Base-by-base conservation (phyloP, 2,329 filamentous ascomycete species). In the Cladosporium sp. region DNA sequence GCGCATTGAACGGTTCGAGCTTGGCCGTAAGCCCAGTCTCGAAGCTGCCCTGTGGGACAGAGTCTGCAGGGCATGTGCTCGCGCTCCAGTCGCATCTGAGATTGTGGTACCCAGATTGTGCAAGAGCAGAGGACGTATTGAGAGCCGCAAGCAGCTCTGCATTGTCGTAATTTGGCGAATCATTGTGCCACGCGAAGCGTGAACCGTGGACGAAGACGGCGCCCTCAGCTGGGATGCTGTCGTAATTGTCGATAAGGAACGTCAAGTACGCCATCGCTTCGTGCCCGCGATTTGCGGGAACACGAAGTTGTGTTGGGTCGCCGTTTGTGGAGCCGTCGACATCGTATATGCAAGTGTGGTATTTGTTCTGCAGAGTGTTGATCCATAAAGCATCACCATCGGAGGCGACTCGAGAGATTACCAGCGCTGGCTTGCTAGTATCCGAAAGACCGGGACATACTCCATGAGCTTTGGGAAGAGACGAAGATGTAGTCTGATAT, bases 211-310 rank as follows among this genome's bases (percentile, higher is more conserved):
- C 77, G 67, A 87, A 84, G 62, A 86, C 78, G 6, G 77, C 74
- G 58, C 84, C 77, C 45, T 82, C 74, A 64, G 63, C 78, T 2
- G 82, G 78, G 6, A 86, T 76, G 10, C 73, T 63, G 61, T 84
- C 75, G 69, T 86, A 86, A 66, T 82, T 79, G 68, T 84, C 81
- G 65, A 83, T 77, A 60, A 86, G 76, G 70, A 82, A 85, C 15
- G 79, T 82, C 42, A 84, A 74, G 66, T 86, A 85, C 6, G 83
- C 77, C 71, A 84, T 80, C 34, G 81, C 82, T 71, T 87, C 84
- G 63, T 83, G 80, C 35, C 83, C 84, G 65, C 82, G 82, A 63
- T 80, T 80, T 12, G 72, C 71, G 3, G 78, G 78, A 1, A 77
- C 72, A 55, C 75, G 75, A 1, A 79, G 71, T 35, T 50, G 25